Conservation (phyloP, 805 yeast genomes). For the Pichia eremophila region DNA sequence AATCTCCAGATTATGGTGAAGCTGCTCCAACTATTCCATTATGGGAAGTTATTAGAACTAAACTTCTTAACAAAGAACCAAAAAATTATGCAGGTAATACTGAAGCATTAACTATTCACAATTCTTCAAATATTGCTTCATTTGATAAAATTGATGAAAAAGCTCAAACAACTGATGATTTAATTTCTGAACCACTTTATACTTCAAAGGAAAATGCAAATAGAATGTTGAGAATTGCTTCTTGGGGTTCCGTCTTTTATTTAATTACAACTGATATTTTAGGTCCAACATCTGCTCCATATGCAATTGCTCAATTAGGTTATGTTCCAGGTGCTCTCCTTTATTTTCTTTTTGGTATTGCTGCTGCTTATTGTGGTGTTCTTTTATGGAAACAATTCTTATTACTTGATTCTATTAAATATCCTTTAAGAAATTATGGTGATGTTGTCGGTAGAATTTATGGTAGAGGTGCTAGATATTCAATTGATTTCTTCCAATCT, state of each 20-base stretch:
- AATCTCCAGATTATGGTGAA: conserved; percentile 5
- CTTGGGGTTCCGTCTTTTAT: conserved; percentile 29
- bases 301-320: conserved; percentile 35
- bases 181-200: conserved; percentile 1
- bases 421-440: conserved; percentile 34
- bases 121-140: background rate
- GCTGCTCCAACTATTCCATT: conserved; percentile 5
- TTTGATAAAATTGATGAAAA: background rate
- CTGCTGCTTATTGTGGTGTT: conserved; percentile 35
- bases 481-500: conserved; percentile 30
- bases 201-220: conserved; percentile 6
- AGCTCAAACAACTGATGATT: background rate
- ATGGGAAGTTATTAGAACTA: conserved; percentile 3
- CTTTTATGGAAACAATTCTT: conserved; percentile 29
- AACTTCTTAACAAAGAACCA: background rate
- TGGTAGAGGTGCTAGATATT: conserved; percentile 26
- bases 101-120: no score
- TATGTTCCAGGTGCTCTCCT: conserved; percentile 36
- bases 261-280: conserved; percentile 40
- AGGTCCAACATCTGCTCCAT: conserved; percentile 40
- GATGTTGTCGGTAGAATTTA: conserved; percentile 33
- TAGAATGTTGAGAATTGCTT: conserved; percentile 5
- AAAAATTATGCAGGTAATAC: background rate
- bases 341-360: conserved; percentile 31
- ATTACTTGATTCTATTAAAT: conserved; percentile 32